Conservation (phyloP, 441 rosid species). For the Arabidopsis lyrata region DNA sequence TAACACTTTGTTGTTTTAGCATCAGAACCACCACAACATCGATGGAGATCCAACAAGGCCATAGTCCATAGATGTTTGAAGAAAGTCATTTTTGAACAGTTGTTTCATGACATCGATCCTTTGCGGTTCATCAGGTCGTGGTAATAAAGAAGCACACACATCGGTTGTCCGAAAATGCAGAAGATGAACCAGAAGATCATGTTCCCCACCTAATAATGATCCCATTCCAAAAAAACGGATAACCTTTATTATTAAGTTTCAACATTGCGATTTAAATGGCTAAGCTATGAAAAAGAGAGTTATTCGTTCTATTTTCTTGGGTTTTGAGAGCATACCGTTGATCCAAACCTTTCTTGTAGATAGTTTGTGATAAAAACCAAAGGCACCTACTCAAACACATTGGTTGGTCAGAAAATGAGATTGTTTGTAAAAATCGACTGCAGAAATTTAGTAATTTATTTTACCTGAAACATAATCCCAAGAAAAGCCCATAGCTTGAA, state of each 20-base stretch:
- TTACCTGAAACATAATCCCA: slow-evolving; percentile 89
- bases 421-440: not conserved
- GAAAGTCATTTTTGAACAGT: slow-evolving; percentile 2
- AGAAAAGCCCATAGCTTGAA: slow-evolving; percentile 83
- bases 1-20: not conserved
- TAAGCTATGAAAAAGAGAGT: not conserved
- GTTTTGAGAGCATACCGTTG: slow-evolving; percentile 64
- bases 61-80: not conserved
- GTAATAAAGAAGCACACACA: slow-evolving; percentile 91
- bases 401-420: slow-evolving; percentile 17
- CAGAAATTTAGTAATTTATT: not conserved
- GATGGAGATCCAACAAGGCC: not conserved
- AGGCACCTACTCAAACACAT: slow-evolving; percentile 41
- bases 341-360: slow-evolving; percentile 59
- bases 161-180: slow-evolving; percentile 97
- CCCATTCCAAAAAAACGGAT: slow-evolving; percentile 33
- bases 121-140: slow-evolving; percentile 95
- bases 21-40: slow-evolving; percentile 4
- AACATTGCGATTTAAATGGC: not conserved
- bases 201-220: slow-evolving; percentile 82
- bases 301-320: not conserved
- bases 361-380: slow-evolving; percentile 46
- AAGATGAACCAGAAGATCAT: slow-evolving; percentile 95
- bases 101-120: slow-evolving; percentile 44
- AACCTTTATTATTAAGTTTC: not conserved